phyloP scores from a whole-genome alignment of 2,329 filamentous ascomycete genomes.

The Nannizziopsis barbatae region DNA sequence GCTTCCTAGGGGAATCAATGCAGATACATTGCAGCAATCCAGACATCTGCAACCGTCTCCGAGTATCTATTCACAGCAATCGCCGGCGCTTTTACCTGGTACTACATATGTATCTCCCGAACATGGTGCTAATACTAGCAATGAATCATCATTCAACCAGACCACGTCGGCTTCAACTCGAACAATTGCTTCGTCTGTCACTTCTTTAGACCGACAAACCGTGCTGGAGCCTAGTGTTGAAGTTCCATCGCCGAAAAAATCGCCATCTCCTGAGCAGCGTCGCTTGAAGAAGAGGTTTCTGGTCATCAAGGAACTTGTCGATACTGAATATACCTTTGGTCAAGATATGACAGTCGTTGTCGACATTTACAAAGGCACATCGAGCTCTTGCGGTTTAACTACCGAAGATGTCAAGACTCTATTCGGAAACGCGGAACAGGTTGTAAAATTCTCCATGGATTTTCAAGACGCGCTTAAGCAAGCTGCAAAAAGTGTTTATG shows the following conservation, averaged over 20 bases:
- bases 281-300: conserved; percentile 70
- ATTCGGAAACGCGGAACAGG: conserved; percentile 85
- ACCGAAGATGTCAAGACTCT: conserved; percentile 76
- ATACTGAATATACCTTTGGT: conserved; percentile 84
- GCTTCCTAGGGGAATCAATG: not conserved
- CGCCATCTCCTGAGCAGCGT: conserved; percentile 31
- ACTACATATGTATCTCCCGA: conserved; percentile 13
- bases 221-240: conserved; percentile 19
- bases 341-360: conserved; percentile 95
- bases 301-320: conserved; percentile 80
- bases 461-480: conserved; percentile 74
- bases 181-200: conserved; percentile 28
- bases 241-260: conserved; percentile 16
- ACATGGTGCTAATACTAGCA: conserved; percentile 22
- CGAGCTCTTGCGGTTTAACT: conserved; percentile 67
- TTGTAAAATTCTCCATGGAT: conserved; percentile 71
- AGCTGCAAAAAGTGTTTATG: conserved; percentile 67
- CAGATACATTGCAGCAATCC: conserved; percentile 9
- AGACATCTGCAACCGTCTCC: conserved; percentile 16
- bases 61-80: conserved; percentile 18
- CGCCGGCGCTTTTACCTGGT: conserved; percentile 12
- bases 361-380: conserved; percentile 94
- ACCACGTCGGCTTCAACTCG: conserved; percentile 23
- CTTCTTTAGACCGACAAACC: conserved; percentile 27
- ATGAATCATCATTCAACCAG: conserved; percentile 28